Percentiles rank a stretch among this genome's conserved stretches.
Evolutionary conservation across 2,329 filamentous ascomycete species (phyloP).

Genomic region (Tricladium varicosporioides): DNA sequence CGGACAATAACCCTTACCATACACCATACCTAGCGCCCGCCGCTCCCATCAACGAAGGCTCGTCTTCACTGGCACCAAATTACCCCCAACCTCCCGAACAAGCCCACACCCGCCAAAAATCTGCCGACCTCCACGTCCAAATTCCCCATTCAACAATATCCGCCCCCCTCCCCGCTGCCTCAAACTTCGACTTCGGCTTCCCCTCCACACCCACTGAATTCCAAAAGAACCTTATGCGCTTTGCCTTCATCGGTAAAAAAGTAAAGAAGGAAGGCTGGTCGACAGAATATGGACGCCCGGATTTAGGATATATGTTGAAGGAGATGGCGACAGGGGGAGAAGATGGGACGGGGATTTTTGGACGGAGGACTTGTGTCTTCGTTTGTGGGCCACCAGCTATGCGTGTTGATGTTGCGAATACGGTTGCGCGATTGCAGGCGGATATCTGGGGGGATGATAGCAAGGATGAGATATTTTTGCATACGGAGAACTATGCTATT

Average conservation of each 20-base stretch:
- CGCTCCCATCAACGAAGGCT: conserved; percentile 3
- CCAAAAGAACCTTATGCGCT: conserved; percentile 86
- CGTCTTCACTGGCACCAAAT: not conserved
- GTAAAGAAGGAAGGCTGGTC: conserved; percentile 75
- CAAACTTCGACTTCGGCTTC: conserved; percentile 76
- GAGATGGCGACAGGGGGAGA: conserved; percentile 73
- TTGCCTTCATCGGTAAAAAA: conserved; percentile 74
- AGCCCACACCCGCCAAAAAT: conserved; percentile 26
- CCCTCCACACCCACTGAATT: conserved; percentile 81
- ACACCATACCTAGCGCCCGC: conserved; percentile 2
- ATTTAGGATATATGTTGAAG: conserved; percentile 82
- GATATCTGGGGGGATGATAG: conserved; percentile 77
- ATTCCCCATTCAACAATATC: conserved; percentile 19
- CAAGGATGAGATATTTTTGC: conserved; percentile 87
- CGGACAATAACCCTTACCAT: conserved; percentile 7
- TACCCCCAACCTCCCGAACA: conserved; percentile 13
- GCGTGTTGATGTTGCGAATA: conserved; percentile 83
- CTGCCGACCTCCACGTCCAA: conserved; percentile 24
- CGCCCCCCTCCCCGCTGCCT: conserved; percentile 3
- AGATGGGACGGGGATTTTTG: conserved; percentile 68
- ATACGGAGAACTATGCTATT: conserved; percentile 92
- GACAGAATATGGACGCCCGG: conserved; percentile 87
- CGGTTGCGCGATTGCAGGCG: conserved; percentile 78
- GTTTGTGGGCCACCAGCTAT: conserved; percentile 88
- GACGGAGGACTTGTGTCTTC: conserved; percentile 81